Conservation (phyloP, 2,329 filamentous ascomycete genomes). For the Xylaria sp. region DNA sequence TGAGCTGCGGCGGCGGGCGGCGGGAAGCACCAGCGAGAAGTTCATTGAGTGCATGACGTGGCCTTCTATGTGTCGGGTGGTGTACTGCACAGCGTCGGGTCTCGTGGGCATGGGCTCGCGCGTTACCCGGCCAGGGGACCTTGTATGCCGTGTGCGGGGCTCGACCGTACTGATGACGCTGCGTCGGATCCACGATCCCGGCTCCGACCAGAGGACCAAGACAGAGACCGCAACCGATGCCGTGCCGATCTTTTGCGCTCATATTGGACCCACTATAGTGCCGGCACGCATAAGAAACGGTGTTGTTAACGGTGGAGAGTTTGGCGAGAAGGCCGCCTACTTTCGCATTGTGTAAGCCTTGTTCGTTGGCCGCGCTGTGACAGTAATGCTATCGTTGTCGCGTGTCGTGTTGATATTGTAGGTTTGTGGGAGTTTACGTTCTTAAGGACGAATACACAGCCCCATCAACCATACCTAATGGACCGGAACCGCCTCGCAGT, state of each 20-base stretch:
- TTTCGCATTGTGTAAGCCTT: slow-evolving; percentile 22
- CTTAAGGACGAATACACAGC: neutral
- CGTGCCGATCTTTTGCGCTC: slow-evolving; percentile 14
- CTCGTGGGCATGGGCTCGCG: slow-evolving; percentile 28
- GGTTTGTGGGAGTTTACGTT: neutral
- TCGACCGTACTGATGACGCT: slow-evolving; percentile 24
- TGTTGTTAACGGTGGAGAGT: slow-evolving; percentile 14
- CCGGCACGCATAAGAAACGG: slow-evolving; percentile 19
- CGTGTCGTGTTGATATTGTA: neutral
- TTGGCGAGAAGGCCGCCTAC: slow-evolving; percentile 8
- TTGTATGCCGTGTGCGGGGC: slow-evolving; percentile 20
- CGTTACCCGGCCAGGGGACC: slow-evolving; percentile 14
- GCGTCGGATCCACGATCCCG: slow-evolving; percentile 13
- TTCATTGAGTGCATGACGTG: slow-evolving; percentile 27
- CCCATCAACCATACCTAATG: too few relatives aligned
- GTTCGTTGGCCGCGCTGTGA: neutral
- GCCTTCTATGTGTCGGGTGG: slow-evolving; percentile 27
- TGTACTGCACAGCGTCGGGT: slow-evolving; percentile 20
- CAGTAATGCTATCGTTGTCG: neutral
- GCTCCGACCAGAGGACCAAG: neutral
- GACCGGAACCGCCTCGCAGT: too few relatives aligned
- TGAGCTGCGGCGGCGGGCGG: slow-evolving; percentile 21
- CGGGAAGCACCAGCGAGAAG: slow-evolving; percentile 9
- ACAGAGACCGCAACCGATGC: neutral
- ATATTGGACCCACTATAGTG: slow-evolving; percentile 15